phyloP scores from a whole-genome alignment of 352 stramenopile genomes.

The Peronospora farinosa region DNA sequence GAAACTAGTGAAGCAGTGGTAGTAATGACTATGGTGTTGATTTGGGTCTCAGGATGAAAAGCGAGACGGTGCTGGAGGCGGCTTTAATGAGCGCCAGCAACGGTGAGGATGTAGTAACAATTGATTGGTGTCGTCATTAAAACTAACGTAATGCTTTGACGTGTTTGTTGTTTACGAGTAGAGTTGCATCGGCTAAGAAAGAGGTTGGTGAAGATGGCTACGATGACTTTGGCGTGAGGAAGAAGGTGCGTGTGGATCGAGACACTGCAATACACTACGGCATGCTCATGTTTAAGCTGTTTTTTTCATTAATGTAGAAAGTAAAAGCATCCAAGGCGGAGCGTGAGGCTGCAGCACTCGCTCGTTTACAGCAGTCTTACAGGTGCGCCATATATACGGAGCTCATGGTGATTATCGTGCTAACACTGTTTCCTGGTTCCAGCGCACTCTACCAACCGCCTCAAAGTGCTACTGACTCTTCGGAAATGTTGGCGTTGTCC shows the following conservation, averaged over 20 bases:
- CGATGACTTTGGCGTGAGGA: conserved; percentile 83
- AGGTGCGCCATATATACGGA: conserved; percentile 28
- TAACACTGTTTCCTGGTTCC: conserved; percentile 4
- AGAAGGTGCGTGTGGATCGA: conserved; percentile 41
- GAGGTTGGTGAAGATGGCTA: conserved; percentile 83
- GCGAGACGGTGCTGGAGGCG: conserved; percentile 66
- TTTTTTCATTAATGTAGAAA: conserved; percentile 29
- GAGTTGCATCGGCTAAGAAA: conserved; percentile 62
- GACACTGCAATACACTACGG: not conserved
- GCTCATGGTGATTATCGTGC: not conserved
- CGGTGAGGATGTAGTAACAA: conserved; percentile 36
- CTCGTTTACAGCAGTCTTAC: conserved; percentile 76
- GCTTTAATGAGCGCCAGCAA: conserved; percentile 82
- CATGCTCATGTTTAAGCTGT: not conserved
- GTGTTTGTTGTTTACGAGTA: conserved; percentile 11
- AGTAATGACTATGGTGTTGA: not conserved
- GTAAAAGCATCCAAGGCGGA: conserved; percentile 69
- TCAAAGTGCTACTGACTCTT: conserved; percentile 14
- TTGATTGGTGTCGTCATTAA: not conserved
- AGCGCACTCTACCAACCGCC: conserved; percentile 48
- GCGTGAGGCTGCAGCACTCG: conserved; percentile 72
- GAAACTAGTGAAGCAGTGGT: conserved; percentile 1
- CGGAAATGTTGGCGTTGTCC: not conserved
- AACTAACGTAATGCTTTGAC: conserved; percentile 2
- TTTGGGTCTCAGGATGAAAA: conserved; percentile 54